Percentiles rank a stretch among this genome's conserved stretches.
These are phyloP conservation scores for Trichoderma brevicompactum DNA, from an alignment of 2,329 filamentous ascomycete genomes.

Conservation along the genomic window DNA sequence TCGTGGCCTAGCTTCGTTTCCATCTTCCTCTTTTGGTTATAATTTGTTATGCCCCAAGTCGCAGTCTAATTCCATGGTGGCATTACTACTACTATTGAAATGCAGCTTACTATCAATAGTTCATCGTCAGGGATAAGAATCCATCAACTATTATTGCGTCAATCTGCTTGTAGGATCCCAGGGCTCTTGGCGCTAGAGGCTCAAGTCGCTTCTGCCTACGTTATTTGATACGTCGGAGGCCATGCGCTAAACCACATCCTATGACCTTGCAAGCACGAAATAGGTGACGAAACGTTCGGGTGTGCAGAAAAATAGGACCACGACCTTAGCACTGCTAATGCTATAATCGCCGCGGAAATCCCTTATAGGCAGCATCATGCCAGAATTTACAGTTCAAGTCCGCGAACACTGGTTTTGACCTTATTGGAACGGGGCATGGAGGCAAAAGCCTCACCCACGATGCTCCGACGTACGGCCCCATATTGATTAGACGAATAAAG, in stretches of 20 bases:
- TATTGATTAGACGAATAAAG: too few relatives aligned
- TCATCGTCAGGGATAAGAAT: conserved; percentile 13
- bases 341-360: background rate
- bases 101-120: conserved; percentile 25
- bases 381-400: too few relatives aligned
- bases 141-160: conserved; percentile 1
- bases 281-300: background rate
- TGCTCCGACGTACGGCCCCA: too few relatives aligned
- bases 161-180: background rate
- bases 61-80: conserved; percentile 2
- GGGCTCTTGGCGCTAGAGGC: background rate
- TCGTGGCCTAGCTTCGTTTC: background rate
- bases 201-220: conserved; percentile 15
- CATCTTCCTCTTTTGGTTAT: conserved; percentile 17
- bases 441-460: too few relatives aligned
- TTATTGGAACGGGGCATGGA: too few relatives aligned
- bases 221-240: background rate
- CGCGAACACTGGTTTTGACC: too few relatives aligned
- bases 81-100: background rate
- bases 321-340: background rate
- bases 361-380: too few relatives aligned
- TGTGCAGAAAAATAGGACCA: background rate
- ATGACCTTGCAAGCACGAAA: background rate
- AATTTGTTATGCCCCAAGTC: background rate
- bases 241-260: conserved; percentile 8